Conservation (phyloP, 768 basidiomycete genomes). For the Strobilomyces confusus region DNA sequence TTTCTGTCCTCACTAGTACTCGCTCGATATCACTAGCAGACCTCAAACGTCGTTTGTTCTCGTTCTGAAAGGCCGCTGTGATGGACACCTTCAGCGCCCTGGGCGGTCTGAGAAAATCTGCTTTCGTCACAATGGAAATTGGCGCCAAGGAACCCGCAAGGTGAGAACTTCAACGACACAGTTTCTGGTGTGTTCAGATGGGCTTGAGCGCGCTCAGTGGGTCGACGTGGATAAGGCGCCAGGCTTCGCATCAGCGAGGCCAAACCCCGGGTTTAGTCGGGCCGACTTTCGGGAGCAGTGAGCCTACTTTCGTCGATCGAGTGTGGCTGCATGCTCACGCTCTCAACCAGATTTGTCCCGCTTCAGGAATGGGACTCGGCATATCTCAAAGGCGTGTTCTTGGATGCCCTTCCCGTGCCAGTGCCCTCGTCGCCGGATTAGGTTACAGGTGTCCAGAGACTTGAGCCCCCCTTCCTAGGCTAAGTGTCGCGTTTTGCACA, state of each 20-base stretch:
- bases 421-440: not conserved
- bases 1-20: constrained; percentile 77
- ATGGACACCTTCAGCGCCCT: constrained; percentile 71
- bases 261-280: no score
- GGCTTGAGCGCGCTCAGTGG: constrained; percentile 77
- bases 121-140: constrained; percentile 58
- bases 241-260: constrained; percentile 81
- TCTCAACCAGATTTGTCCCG: constrained; percentile 9
- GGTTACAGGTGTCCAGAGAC: no score
- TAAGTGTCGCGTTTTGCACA: no score
- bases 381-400: constrained; percentile 65
- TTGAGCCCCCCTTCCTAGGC: no score
- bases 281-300: constrained; percentile 65
- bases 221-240: constrained; percentile 80
- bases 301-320: not conserved
- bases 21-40: constrained; percentile 56
- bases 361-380: constrained; percentile 55
- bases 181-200: constrained; percentile 25
- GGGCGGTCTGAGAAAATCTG: constrained; percentile 68
- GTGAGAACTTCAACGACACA: constrained; percentile 57
- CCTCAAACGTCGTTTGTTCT: constrained; percentile 48
- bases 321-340: not conserved
- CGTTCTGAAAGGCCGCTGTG: constrained; percentile 65
- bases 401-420: constrained; percentile 38
- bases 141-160: constrained; percentile 48